Base-by-base conservation (phyloP, 371 early-diverging fungal genomes). In the Vairimorpha necatrix region DNA sequence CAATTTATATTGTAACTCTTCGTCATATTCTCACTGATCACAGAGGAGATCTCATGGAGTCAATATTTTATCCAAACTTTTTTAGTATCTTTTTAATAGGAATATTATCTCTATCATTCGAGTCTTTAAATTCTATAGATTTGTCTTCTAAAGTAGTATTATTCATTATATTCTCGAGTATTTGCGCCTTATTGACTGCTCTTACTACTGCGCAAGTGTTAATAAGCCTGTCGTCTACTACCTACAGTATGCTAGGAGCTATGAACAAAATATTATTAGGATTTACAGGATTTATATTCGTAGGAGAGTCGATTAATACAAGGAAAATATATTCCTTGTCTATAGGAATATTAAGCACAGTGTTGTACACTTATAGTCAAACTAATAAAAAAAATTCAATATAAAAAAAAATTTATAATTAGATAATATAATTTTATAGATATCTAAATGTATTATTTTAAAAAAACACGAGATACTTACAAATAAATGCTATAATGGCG, bases 171-270 rank as follows among this genome's bases (percentile, higher is more conserved):
- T 82, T 95, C 28, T 92, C 92, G 30, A 90, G 93, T 36, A 82
- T 91, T n/a, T 88, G 90, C 7, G 91, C 93, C 7, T 94, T 94
- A 84, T 89, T 89, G 60, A 95, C 95, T 83, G 89, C 91, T 26
- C 80, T 79, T 39, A 33, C 77, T 54, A 91, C 92, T 65, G 90
- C 92, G 0, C 95, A 94, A 95, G 92, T 94, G 82, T 89, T 97
- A 26, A 89, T 94, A 66, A 89, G 91, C 2, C 92, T 96, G 13
- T 89, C 89, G 0, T 92, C 95, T 1, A 11, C 50, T 3, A 95
- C 96, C 0, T 92, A 94, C 83, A 84, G 91, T 56, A 96, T 98
- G 96, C 91, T 93, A n/a, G 97, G 96, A 20, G 94, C 97, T 0
- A 87, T 96, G 38, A 98, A 98, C 86, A 97, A 98, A 83, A 87